Percentiles rank a stretch among this genome's conserved stretches.
These are phyloP conservation scores for Suhomyces sp. DNA, from an alignment of 805 yeast genomes.

Conservation along the genomic window DNA sequence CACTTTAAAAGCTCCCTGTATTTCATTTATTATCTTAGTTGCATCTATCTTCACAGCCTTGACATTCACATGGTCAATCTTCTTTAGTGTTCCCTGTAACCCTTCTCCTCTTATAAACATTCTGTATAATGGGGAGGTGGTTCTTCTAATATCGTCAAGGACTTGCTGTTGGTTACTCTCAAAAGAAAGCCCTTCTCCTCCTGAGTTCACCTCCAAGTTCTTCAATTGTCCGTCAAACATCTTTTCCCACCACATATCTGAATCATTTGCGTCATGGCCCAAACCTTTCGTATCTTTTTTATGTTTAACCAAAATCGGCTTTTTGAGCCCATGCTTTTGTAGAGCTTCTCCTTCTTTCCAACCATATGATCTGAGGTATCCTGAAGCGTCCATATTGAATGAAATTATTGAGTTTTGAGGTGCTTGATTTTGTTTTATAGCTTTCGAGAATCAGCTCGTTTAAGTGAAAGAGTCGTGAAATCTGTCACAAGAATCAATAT, in stretches of 20 bases:
- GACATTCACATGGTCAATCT: constrained; percentile 24
- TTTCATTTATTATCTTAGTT: constrained; percentile 11
- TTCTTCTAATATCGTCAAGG: constrained; percentile 47
- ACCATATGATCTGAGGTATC: constrained; percentile 74
- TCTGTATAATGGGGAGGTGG: constrained; percentile 70
- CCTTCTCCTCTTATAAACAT: constrained; percentile 90
- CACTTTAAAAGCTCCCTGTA: constrained; percentile 25
- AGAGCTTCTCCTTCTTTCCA: constrained; percentile 93
- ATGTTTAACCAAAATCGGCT: constrained; percentile 86
- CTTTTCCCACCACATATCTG: constrained; percentile 96
- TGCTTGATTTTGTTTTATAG: too few species aligned
- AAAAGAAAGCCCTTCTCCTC: constrained; percentile 46
- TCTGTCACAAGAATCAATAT: too few species aligned
- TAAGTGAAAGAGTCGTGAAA: too few species aligned
- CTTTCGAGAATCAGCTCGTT: too few species aligned
- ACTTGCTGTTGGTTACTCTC: constrained; percentile 50
- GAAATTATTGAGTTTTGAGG: too few species aligned
- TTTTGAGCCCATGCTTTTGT: constrained; percentile 72
- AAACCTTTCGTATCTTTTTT: constrained; percentile 89
- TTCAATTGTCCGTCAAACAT: constrained; percentile 91
- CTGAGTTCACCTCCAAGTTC: constrained; percentile 56
- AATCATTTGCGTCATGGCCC: constrained; percentile 74
- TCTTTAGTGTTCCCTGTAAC: constrained; percentile 69
- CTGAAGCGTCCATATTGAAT: constrained; percentile 71
- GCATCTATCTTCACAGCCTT: constrained; percentile 20